Conservation (phyloP, 805 yeast genomes). For the Teunomyces atbi region DNA sequence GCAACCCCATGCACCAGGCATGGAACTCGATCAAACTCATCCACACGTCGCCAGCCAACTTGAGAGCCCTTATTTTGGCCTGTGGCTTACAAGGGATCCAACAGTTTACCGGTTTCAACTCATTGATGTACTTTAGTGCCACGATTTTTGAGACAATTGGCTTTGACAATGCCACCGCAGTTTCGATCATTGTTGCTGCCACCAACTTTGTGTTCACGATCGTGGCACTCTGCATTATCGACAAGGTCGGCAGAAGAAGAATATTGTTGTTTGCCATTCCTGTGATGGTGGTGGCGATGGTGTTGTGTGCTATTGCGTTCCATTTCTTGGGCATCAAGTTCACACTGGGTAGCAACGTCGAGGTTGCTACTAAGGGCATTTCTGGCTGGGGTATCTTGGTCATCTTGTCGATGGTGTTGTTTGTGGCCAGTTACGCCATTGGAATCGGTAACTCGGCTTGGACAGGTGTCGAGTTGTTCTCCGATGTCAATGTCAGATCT, state of each 20-base stretch:
- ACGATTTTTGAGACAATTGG: constrained; percentile 92
- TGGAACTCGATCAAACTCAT: constrained; percentile 62
- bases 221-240: constrained; percentile 83
- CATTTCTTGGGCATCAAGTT: constrained; percentile 73
- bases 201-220: constrained; percentile 89
- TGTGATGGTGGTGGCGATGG: constrained; percentile 74
- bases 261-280: constrained; percentile 81
- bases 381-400: constrained; percentile 87
- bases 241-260: constrained; percentile 81
- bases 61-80: constrained; percentile 84
- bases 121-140: constrained; percentile 91
- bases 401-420: constrained; percentile 80
- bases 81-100: constrained; percentile 96
- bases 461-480: constrained; percentile 95
- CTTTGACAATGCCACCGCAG: constrained; percentile 87
- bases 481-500: constrained; percentile 86
- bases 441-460: constrained; percentile 98
- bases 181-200: constrained; percentile 88
- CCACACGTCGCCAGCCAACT: constrained; percentile 71
- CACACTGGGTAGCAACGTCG: constrained; percentile 42
- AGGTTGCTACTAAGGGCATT: constrained; percentile 43
- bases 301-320: constrained; percentile 86
- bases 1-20: constrained; percentile 44
- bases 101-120: constrained; percentile 95
- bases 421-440: constrained; percentile 85